These are phyloP conservation scores for Spencermartinsiella ligniputridi DNA, from an alignment of 1,139 yeast genomes.

Conservation along the genomic window DNA sequence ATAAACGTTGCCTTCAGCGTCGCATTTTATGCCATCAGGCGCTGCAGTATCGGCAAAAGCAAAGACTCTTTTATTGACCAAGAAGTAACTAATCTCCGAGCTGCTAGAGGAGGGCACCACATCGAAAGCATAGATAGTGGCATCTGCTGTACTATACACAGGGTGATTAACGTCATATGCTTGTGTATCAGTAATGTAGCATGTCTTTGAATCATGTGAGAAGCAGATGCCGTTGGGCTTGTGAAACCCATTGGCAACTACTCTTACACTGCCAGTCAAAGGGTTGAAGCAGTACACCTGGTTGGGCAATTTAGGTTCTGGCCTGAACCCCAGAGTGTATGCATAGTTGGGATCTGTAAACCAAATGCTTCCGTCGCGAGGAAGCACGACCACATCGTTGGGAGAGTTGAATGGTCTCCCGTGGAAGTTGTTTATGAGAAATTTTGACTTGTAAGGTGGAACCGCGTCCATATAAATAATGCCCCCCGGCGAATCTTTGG, in stretches of 20 bases:
- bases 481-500: slow-evolving; percentile 14
- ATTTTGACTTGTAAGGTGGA: slow-evolving; percentile 13
- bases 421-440: slow-evolving; percentile 18
- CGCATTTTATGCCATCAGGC: slow-evolving; percentile 31
- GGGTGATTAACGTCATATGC: slow-evolving; percentile 15
- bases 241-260: slow-evolving; percentile 25
- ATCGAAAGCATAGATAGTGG: slow-evolving; percentile 26
- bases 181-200: slow-evolving; percentile 28
- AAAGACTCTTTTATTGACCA: slow-evolving; percentile 19
- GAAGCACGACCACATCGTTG: slow-evolving; percentile 27
- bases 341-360: slow-evolving; percentile 30
- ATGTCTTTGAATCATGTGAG: slow-evolving; percentile 21
- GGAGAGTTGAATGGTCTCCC: slow-evolving; percentile 28
- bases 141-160: slow-evolving; percentile 6
- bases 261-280: slow-evolving; percentile 19
- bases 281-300: slow-evolving; percentile 28
- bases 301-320: slow-evolving; percentile 20
- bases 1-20: slow-evolving; percentile 27
- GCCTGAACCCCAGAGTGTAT: slow-evolving; percentile 20
- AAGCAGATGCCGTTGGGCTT: slow-evolving; percentile 29
- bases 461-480: slow-evolving; percentile 16
- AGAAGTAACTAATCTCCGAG: slow-evolving; percentile 8
- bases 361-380: slow-evolving; percentile 26
- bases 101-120: slow-evolving; percentile 13
- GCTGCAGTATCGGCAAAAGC: slow-evolving; percentile 27